These are phyloP conservation scores for Pyrenophora seminiperda DNA, from an alignment of 2,329 filamentous ascomycete genomes.

Conservation along the genomic window DNA sequence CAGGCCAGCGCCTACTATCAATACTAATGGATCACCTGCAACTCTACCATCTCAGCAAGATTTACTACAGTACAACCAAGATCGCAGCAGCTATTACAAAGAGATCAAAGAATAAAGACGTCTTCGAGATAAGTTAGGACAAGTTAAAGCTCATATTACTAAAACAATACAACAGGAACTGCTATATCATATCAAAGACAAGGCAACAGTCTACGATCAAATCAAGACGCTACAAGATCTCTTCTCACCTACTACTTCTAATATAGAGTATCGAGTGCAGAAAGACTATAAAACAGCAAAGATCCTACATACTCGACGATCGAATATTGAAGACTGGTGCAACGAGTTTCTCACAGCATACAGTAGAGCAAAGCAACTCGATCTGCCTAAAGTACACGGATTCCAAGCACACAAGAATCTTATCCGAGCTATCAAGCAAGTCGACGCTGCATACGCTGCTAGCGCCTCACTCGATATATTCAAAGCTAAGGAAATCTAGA, in stretches of 20 bases:
- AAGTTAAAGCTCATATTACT: background rate
- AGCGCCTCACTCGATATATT: constrained; percentile 7
- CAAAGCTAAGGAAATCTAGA: constrained; percentile 14
- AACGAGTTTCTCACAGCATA: constrained; percentile 16
- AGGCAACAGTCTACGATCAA: background rate
- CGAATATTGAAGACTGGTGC: background rate
- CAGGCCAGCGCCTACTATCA: constrained; percentile 1
- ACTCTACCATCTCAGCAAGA: constrained; percentile 3
- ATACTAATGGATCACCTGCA: constrained; percentile 13
- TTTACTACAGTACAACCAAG: background rate
- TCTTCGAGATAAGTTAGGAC: background rate
- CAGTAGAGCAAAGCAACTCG: constrained; percentile 13
- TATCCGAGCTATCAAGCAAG: constrained; percentile 19
- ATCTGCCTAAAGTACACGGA: constrained; percentile 13
- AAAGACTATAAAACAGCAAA: background rate
- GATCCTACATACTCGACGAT: background rate
- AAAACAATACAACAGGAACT: background rate
- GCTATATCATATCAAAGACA: background rate
- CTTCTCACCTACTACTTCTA: background rate
- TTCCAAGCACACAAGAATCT: constrained; percentile 16
- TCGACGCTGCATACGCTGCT: constrained; percentile 13
- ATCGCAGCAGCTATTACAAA: background rate
- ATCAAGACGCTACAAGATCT: background rate
- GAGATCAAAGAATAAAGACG: background rate
- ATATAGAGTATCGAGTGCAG: background rate